A percentile compares a stretch with the other conserved stretches of the same genome.
Evolutionary conservation across 176 grass and related monocot species (phyloP).

Genomic region (Puccinellia tenuiflora): DNA sequence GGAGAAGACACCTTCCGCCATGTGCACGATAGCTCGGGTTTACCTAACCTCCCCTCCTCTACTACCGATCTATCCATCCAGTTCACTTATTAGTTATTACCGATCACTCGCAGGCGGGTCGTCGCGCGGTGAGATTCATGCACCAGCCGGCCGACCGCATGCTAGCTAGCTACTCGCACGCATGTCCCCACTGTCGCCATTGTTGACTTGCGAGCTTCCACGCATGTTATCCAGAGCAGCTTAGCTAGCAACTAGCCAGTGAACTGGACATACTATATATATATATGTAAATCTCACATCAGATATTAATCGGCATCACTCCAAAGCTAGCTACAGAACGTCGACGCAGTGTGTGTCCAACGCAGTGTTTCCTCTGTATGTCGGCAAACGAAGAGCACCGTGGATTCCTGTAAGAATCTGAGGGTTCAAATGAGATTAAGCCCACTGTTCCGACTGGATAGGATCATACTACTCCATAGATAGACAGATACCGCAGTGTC

Average conservation of each 20-base stretch:
- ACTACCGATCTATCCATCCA: too few species aligned
- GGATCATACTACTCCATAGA: neutral
- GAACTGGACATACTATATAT: neutral
- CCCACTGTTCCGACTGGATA: neutral
- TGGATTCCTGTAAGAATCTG: neutral
- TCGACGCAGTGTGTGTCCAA: neutral
- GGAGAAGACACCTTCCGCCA: too few species aligned
- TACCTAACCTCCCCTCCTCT: neutral
- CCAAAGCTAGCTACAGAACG: neutral
- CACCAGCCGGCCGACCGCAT: neutral
- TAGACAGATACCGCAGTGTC: neutral
- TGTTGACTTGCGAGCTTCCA: conserved; percentile 4
- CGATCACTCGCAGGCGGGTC: neutral
- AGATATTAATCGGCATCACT: neutral
- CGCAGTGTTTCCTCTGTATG: conserved; percentile 12
- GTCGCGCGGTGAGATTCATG: neutral
- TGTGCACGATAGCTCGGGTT: too few species aligned
- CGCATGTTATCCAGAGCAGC: neutral
- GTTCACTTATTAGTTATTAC: too few species aligned
- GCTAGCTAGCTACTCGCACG: neutral
- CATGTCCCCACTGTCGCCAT: neutral
- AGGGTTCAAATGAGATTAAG: neutral
- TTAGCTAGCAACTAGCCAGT: too few species aligned
- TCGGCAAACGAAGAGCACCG: conserved; percentile 32
- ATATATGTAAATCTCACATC: neutral